phyloP scores from a whole-genome alignment of 495 filamentous ascomycete genomes.

The Aspergillus coremiiformis region DNA sequence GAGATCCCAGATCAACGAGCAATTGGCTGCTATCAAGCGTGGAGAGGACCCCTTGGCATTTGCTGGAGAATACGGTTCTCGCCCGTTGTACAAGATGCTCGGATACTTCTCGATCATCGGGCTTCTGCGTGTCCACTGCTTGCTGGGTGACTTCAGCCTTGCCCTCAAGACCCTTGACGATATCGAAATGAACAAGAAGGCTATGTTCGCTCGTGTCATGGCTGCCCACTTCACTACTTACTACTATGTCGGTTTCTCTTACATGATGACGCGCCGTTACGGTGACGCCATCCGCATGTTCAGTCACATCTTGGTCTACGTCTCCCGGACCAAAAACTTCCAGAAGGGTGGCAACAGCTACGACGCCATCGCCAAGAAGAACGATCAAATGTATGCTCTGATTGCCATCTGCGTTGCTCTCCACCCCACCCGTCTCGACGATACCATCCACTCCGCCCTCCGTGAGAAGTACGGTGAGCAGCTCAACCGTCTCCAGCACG shows the following conservation, averaged over 20 bases:
- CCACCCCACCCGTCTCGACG: constrained; percentile 90
- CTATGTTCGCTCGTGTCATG: constrained; percentile 99
- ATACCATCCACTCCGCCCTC: constrained; percentile 96
- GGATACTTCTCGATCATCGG: constrained; percentile 99
- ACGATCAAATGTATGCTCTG: constrained; percentile 98
- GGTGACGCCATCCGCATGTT: constrained; percentile 99
- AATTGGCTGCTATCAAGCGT: constrained; percentile 88
- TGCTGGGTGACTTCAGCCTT: constrained; percentile 95
- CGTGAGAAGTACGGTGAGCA: constrained; percentile 98
- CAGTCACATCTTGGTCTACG: constrained; percentile 98
- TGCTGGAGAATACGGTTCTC: constrained; percentile 89
- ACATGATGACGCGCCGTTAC: constrained; percentile 99
- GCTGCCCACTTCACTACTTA: constrained; percentile 99
- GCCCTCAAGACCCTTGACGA: constrained; percentile 98
- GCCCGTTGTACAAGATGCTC: constrained; percentile 93
- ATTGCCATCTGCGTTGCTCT: constrained; percentile 98
- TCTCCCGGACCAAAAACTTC: constrained; percentile 98
- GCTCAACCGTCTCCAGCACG: constrained; percentile 88
- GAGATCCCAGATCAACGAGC: constrained; percentile 93
- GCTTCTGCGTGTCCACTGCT: constrained; percentile 88
- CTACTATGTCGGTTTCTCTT: constrained; percentile 99
- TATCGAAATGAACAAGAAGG: constrained; percentile 99
- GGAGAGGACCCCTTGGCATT: constrained; percentile 77
- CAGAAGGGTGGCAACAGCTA: constrained; percentile 93
- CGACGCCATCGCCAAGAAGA: constrained; percentile 98